Evolutionary conservation across 345 rosid genomes (phyloP).

Genomic region (Eucalyptus erythrocorys): DNA sequence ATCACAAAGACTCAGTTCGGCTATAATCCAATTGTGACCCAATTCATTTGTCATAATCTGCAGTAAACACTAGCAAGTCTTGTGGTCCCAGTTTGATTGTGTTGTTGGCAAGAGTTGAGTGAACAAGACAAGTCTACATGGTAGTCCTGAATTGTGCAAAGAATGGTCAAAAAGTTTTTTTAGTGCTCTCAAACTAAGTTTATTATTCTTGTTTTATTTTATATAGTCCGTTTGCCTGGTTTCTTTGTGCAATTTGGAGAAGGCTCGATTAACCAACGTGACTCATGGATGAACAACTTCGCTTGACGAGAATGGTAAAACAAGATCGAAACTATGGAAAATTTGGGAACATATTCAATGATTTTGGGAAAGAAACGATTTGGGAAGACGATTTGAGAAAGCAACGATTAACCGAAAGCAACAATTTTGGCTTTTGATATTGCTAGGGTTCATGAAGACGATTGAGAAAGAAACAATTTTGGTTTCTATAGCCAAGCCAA

Average conservation of each 20-base stretch:
- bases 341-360: background rate
- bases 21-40: background rate
- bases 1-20: accelerated
- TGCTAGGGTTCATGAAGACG: no score
- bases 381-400: background rate
- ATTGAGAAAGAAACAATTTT: no score
- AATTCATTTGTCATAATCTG: no score
- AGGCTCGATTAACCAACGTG: background rate
- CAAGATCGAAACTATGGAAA: background rate
- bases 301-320: background rate
- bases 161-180: background rate
- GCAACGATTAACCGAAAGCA: background rate
- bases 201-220: background rate
- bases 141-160: background rate
- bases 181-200: background rate
- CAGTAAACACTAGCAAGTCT: background rate
- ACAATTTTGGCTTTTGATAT: no score
- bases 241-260: background rate
- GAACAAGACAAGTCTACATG: background rate
- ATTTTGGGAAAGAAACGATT: no score
- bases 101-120: background rate
- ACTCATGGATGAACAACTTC: background rate
- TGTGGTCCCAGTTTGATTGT: background rate
- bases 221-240: background rate
- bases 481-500: background rate